Base-by-base conservation (phyloP, 352 stramenopile genomes). In the Pythium rishiriense region DNA sequence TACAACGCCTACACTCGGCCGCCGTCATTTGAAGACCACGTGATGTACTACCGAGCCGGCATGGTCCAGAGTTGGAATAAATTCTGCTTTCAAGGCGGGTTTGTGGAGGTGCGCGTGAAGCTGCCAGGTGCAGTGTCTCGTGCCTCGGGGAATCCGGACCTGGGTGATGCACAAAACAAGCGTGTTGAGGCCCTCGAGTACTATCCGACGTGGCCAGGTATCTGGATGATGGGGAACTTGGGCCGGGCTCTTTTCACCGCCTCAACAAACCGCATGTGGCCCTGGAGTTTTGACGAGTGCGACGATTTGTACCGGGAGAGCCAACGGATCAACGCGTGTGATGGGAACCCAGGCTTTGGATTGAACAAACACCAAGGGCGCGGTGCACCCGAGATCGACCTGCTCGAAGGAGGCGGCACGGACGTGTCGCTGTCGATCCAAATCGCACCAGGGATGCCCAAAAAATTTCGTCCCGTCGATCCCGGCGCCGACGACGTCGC, bases 171-270 rank as follows among this genome's bases (percentile, higher is more conserved):
- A n/a, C n/a, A n/a, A 5, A 66, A 73, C 2, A 29, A n/a, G 2
- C 72, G 73, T 15, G 78, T 85, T 3, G 64, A 73, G 22, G 70
- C 68, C 5, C 62, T 46, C 14, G 67, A n/a, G 8, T 91, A 78
- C 62, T 90, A 91, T 59, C 80, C 79, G n/a, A 88, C 79, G 17
- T 99, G 94, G 94, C 94, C 96, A 3, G 96, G 94, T 17, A 90
- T 98, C 72, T 99, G 96, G 96, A 69, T 99, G 21, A 56, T 99
- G 24, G 96, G 96, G 3, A 98, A 98, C 73, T 76, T 99, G n/a
- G 94, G 92, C 8, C 67, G 96, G 49, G 93, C 95, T 9, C 95
- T 97, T 0, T 99, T 98, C 67, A 93, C 96, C 12, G 76, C 73
- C 1, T 92, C 81, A 0, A 98, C 91, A 0, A 96, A 94, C 70